Evolutionary conservation across 176 grass and related monocot genomes (phyloP).

Genomic region (Otatea glauca): DNA sequence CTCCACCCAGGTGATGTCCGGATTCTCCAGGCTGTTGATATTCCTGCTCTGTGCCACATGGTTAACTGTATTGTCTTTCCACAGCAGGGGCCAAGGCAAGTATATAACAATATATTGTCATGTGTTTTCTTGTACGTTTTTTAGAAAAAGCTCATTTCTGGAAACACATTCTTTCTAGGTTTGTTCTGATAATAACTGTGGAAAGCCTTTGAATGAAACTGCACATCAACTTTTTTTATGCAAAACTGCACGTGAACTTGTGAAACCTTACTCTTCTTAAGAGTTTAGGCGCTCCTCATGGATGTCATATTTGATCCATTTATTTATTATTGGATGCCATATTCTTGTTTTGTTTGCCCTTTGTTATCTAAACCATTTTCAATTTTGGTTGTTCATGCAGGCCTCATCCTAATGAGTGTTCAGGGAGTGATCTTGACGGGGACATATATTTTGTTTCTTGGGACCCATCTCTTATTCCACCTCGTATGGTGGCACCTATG

Average conservation of each 20-base stretch:
- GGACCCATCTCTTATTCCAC: conserved; percentile 73
- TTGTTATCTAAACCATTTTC: conserved; percentile 17
- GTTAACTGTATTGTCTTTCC: conserved; percentile 96
- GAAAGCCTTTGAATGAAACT: background rate
- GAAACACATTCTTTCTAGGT: background rate
- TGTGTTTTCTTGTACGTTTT: background rate
- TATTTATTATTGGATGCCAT: conserved; percentile 13
- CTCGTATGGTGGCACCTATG: conserved; percentile 58
- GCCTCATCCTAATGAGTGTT: conserved; percentile 94
- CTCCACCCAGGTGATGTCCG: conserved; percentile 84
- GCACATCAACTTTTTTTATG: background rate
- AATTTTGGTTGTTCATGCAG: conserved; percentile 47
- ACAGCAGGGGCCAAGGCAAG: conserved; percentile 77
- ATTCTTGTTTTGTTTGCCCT: conserved; percentile 33
- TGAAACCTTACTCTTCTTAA: conserved; percentile 1
- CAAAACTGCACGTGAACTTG: background rate
- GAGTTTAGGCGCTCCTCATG: conserved; percentile 2
- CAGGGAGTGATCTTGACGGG: conserved; percentile 95
- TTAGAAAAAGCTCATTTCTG: background rate
- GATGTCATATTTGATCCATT: conserved; percentile 21
- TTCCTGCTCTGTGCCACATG: conserved; percentile 77
- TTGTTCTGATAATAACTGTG: background rate
- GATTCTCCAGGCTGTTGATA: conserved; percentile 73
- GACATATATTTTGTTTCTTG: conserved; percentile 95
- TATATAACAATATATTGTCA: conserved; percentile 14